Base-by-base conservation (phyloP, 805 yeast genomes). In the Candida odintsovae region DNA sequence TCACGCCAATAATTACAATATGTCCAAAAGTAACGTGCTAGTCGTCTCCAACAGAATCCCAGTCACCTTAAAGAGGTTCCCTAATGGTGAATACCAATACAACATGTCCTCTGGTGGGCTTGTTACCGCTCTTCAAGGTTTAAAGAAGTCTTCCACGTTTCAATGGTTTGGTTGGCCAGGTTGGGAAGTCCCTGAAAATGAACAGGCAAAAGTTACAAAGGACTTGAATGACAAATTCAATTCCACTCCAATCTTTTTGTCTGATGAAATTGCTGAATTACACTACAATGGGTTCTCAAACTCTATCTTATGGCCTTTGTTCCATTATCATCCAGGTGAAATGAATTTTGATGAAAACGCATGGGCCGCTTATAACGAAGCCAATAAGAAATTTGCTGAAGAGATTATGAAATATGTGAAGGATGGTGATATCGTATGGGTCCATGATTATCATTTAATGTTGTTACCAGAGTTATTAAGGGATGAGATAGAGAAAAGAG, bases 141-240 rank as follows among this genome's bases (percentile, higher is more conserved):
- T 94, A 45, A 88, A 88, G 64, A 86, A 86, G 59, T 69, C 83
- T 3, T 80, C 88, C 10, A 83, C 85, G 42, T 90, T 90, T 67
- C 94, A 90, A 63, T 94, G 99, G 99, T 82, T 87, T 59, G 99
- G 99, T 15, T 94, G 99, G 99, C 96, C 98, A 2, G 95, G 92
- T 11, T 67, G 90, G 61, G 96, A 90, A 56, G 76, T 94, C 5
- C 95, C 95, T 2, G 86, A 75, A 22, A 75, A 73, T 39, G 96
- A 90, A 52, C 83, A 83, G 60, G 78, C 68, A 0, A 69, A 70
- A 47, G 95, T 94, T 46, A 80, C 80, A 48, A 62, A 68, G 19
- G 96, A 90, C 53, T 70, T 94, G 48, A 73, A 75, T 63, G 78
- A 77, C 29, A 82, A 88, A 62, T 94, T 90, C 72, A 83, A 83